These are phyloP conservation scores for Dendrobium nobile DNA, from an alignment of 106 monocot species.

Conservation along the genomic window DNA sequence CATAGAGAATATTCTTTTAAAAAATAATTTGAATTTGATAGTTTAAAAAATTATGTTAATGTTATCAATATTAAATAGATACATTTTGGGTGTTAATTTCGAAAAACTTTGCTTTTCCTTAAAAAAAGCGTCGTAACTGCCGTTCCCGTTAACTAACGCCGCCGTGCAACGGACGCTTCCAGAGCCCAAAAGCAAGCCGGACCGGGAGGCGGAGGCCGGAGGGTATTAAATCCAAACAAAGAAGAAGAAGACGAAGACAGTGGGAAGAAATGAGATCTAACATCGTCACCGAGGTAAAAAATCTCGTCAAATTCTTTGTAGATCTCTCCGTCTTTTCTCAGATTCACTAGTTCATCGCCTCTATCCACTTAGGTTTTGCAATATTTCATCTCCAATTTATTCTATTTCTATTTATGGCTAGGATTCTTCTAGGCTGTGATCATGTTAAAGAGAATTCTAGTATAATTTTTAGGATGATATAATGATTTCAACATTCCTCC, in stretches of 20 bases:
- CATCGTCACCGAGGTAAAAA: constrained; percentile 13
- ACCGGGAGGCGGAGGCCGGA: not conserved
- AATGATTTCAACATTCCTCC: not conserved
- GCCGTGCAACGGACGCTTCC: not conserved
- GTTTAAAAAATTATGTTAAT: too few species aligned
- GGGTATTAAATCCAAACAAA: not conserved
- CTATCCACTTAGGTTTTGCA: not conserved
- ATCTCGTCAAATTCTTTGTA: not conserved
- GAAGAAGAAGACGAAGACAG: not conserved
- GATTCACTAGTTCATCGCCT: not conserved
- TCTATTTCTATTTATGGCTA: not conserved
- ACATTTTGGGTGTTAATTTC: too few species aligned
- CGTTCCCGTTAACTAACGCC: not conserved
- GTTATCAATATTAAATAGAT: too few species aligned
- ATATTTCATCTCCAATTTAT: not conserved
- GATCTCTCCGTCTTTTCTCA: not conserved
- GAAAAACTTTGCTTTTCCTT: too few species aligned
- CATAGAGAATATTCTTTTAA: too few species aligned
- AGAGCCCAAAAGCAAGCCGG: not conserved
- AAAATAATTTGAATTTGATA: too few species aligned
- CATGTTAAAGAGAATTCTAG: not conserved
- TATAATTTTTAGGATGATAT: not conserved
- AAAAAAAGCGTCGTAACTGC: not conserved
- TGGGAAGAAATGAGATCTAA: constrained; percentile 5
- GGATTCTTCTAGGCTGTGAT: not conserved